Evolutionary conservation across 371 early-diverging fungal genomes (phyloP), one percentile per base, ranked within the genome.

Genomic region (Mucor plumbeus): DNA sequence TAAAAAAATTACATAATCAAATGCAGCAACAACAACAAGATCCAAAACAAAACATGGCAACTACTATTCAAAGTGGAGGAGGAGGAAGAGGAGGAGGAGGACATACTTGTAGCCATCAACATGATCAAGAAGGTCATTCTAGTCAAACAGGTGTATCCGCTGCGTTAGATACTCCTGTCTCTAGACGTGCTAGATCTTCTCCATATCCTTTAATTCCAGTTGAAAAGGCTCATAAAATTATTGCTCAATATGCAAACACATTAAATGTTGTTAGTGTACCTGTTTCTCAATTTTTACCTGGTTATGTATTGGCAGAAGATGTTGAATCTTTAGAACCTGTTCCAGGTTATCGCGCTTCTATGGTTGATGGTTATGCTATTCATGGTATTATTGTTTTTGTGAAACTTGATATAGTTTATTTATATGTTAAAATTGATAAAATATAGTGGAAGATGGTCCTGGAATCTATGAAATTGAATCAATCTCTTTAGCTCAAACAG

Each of bases 341-440:
- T 1, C 98, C 98, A 11, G 92, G 84, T 4, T 96, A 92, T 65
- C 85, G 90, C 0, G 97, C 96, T 5, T 91, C 95, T 0, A 86
- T 94, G 19, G 90, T 97, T 19, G 98, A 97, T 78, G 98, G 98
- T 3, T 97, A 97, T 77, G 96, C 97, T 7, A 92, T 96, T 21
- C 74, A 89, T 67, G 85, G 92, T 91, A 88, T 62, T 6, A n/a
- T 19, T n/a, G 48, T 34, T 19, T 5, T 59, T n/a, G 0, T n/a
- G 5, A 21, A 3, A 31, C 9, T n/a, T 5, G 26, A 26, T 26
- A 26, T 26, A 26, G 26, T 17, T 26, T 2, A 7, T 15, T 7
- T n/a, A 35, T 21, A 7, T 48, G 31, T 47, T 15, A n/a, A 44
- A 21, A 38, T 43, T 33, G 1, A 26, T 15, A 31, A 10, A 19